A percentile compares a stretch with the other conserved stretches of the same genome.
Conservation (phyloP, 2,329 filamentous ascomycete genomes). For the Fusarium decemcellulare region DNA sequence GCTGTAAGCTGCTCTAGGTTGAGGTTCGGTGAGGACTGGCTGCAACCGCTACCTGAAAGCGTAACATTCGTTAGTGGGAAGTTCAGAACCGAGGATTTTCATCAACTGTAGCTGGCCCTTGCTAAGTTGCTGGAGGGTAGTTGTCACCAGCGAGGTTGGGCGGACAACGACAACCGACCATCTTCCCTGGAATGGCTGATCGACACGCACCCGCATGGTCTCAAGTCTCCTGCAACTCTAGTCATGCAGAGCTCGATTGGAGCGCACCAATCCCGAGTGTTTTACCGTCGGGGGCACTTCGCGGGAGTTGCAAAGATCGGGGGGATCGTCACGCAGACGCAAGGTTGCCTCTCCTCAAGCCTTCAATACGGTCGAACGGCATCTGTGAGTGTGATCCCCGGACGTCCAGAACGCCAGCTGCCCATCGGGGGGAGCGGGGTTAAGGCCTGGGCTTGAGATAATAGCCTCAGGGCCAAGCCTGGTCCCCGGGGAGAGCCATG, state of each 20-base stretch:
- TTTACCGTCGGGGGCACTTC: conserved; percentile 16
- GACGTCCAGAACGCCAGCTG: conserved; percentile 29
- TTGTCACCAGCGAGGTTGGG: conserved; percentile 2
- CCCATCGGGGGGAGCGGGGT: conserved; percentile 28
- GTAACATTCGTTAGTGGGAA: conserved; percentile 36
- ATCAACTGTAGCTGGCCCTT: background rate
- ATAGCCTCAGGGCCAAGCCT: conserved; percentile 17
- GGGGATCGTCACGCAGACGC: conserved; percentile 41
- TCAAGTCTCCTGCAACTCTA: background rate
- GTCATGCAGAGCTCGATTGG: conserved; percentile 8
- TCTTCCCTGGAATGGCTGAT: conserved; percentile 27
- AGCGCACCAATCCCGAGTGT: conserved; percentile 31
- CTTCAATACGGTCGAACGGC: conserved; percentile 34
- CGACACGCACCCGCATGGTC: conserved; percentile 16
- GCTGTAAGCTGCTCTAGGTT: conserved; percentile 25
- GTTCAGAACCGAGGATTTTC: conserved; percentile 14
- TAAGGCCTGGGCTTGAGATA: conserved; percentile 9
- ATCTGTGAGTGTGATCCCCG: conserved; percentile 41
- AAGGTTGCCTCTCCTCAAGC: conserved; percentile 31
- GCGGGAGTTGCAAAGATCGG: conserved; percentile 44
- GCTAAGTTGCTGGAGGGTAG: background rate
- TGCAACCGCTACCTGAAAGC: conserved; percentile 32
- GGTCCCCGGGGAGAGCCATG: conserved; percentile 20
- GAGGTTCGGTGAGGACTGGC: conserved; percentile 18
- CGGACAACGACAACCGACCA: conserved; percentile 22